phyloP scores from a whole-genome alignment of 305 asterid genomes.

The Fraxinus albicans region DNA sequence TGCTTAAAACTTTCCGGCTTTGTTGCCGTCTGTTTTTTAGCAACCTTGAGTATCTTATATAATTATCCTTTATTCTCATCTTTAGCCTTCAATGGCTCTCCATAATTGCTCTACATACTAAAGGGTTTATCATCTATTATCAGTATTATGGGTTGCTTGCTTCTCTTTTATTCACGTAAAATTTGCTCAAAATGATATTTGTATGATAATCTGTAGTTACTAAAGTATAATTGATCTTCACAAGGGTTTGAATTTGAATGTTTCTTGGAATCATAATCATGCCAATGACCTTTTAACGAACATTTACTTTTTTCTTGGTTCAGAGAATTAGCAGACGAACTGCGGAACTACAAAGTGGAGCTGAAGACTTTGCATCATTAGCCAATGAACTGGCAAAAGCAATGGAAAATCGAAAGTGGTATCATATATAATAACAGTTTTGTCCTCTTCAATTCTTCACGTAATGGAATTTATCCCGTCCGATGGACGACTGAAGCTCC shows the following conservation, averaged over 20 bases:
- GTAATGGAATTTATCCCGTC: neutral
- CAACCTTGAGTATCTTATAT: neutral
- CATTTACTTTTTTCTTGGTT: neutral
- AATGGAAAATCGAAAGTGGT: slow-evolving; percentile 91
- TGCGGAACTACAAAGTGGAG: slow-evolving; percentile 72
- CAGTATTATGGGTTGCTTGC: neutral
- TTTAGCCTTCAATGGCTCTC: neutral
- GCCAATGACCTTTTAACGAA: neutral
- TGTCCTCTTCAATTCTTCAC: neutral
- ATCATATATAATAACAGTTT: slow-evolving; percentile 52
- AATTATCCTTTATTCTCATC: neutral
- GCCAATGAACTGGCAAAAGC: slow-evolving; percentile 87
- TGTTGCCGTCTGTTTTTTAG: neutral
- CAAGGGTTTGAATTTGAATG: neutral
- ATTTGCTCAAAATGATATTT: neutral
- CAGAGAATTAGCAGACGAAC: slow-evolving; percentile 77
- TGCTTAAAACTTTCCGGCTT: neutral
- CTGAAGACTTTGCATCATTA: slow-evolving; percentile 87
- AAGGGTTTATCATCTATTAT: neutral
- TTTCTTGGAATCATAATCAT: slow-evolving; percentile 2
- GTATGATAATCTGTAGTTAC: neutral
- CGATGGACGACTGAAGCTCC: neutral
- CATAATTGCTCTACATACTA: neutral
- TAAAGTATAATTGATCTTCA: neutral
- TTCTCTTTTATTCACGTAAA: neutral